A percentile compares a stretch with the other conserved stretches of the same genome.
Evolutionary conservation across 305 asterid species (phyloP).

Genomic region (Lippia alba): DNA sequence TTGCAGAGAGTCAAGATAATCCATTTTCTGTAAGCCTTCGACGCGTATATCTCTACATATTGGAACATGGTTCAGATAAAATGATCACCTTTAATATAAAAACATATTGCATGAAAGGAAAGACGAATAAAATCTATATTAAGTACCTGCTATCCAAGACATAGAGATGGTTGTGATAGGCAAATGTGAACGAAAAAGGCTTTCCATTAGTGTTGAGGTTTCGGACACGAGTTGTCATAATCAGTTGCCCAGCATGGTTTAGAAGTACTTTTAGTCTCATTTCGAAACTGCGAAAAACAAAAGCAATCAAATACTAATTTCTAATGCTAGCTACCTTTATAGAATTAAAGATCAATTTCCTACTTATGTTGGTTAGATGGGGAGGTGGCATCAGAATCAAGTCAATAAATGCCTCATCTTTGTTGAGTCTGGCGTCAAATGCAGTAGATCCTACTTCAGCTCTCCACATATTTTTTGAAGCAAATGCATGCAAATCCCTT

Average conservation of each 20-base stretch:
- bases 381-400: constrained; percentile 68
- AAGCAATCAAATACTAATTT: constrained; percentile 7
- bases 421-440: constrained; percentile 45
- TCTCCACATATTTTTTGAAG: constrained; percentile 69
- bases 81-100: too few relatives aligned
- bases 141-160: constrained; percentile 71
- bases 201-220: constrained; percentile 65
- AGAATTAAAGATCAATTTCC: constrained; percentile 9
- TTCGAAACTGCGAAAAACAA: constrained; percentile 53
- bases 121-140: neutral
- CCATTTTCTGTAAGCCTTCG: constrained; percentile 69
- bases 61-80: neutral
- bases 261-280: constrained; percentile 66
- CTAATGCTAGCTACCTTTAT: neutral
- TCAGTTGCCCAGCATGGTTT: constrained; percentile 61
- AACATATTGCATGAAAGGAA: too few relatives aligned
- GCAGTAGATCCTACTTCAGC: constrained; percentile 59
- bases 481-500: constrained; percentile 61
- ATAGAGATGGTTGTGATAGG: constrained; percentile 56
- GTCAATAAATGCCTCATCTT: constrained; percentile 52
- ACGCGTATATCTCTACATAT: constrained; percentile 65
- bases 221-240: constrained; percentile 75
- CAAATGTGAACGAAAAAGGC: constrained; percentile 69
- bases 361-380: constrained; percentile 64
- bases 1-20: too few relatives aligned